Evolutionary conservation across 2,329 filamentous ascomycete species (phyloP), one percentile per base, ranked within the genome.

Genomic region (Fusarium subglutinans): DNA sequence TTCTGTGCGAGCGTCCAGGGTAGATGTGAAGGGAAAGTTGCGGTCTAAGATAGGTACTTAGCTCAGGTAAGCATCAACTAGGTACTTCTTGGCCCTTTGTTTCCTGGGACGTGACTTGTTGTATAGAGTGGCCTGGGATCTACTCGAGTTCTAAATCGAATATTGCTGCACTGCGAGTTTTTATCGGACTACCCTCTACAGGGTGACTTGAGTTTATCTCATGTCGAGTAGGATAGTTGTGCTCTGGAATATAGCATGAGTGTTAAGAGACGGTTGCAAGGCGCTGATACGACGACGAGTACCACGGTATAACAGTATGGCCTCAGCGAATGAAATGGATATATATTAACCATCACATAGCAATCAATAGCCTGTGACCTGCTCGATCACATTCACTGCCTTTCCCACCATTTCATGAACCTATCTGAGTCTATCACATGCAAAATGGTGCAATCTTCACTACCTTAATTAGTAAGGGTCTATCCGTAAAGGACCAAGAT

Each of bases 11-110:
- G 60, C 43, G 63, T 72, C 47, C 68, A 72, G 69, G 68, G 69
- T 72, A 72, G 45, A 48, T 30, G n/a, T 44, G n/a, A 70, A 43
- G 47, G 44, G 45, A 41, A 71, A 71, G 68, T 71, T 72, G 69
- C 69, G 68, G 69, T 71, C 69, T 72, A 63, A 45, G 48, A 65
- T 53, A 30, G 44, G 54, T 43, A 44, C 30, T 40, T 51, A 40
- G 57, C 24, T 56, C 48, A 54, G 45, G 66, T 58, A 37, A 55
- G 53, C 47, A 70, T 55, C 53, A 38, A 26, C 20, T 20, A 24
- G 4, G 3, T 24, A 37, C 50, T 37, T 14, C 50, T 26, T 44
- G 44, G 30, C 38, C 66, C 51, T 70, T 70, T 59, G 41, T 54
- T 48, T 41, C 24, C 28, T 60, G 26, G 20, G 28, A 28, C n/a